A percentile compares a stretch with the other conserved stretches of the same genome.
Evolutionary conservation across 371 early-diverging fungal genomes (phyloP).

Genomic region (Actinomortierella ambigua): DNA sequence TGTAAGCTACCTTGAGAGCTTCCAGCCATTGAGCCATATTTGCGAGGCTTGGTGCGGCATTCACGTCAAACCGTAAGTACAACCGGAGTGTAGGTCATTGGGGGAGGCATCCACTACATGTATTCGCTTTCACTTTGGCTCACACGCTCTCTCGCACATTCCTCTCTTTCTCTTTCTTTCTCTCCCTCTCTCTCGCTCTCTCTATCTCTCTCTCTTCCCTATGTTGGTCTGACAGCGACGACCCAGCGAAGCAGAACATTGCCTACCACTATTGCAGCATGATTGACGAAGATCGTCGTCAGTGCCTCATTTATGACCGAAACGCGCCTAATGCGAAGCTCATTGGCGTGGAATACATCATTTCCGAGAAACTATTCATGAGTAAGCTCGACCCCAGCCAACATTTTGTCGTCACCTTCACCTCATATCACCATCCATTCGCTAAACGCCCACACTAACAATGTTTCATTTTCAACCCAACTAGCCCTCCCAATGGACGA

Average conservation of each 20-base stretch:
- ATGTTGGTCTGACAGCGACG: too few relatives aligned
- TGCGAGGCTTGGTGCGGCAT: slow-evolving; percentile 29
- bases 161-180: background rate
- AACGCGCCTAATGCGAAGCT: slow-evolving; percentile 45
- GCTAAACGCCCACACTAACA: too few relatives aligned
- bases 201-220: background rate
- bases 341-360: slow-evolving; percentile 61
- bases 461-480: too few relatives aligned
- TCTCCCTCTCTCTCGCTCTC: background rate
- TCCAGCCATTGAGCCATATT: slow-evolving; percentile 22
- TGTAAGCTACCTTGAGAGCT: slow-evolving; percentile 17
- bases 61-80: slow-evolving; percentile 24
- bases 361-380: slow-evolving; percentile 53
- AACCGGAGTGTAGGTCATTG: too few relatives aligned
- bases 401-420: too few relatives aligned
- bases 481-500: slow-evolving; percentile 47
- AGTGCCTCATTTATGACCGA: slow-evolving; percentile 58
- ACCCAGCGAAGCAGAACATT: slow-evolving; percentile 49
- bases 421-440: too few relatives aligned
- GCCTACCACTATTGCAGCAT: slow-evolving; percentile 54
- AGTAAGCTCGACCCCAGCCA: slow-evolving; percentile 15
- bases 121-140: too few relatives aligned
- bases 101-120: too few relatives aligned
- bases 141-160: too few relatives aligned
- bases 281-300: slow-evolving; percentile 54